Evolutionary conservation across 2,329 filamentous ascomycete species (phyloP).

Genomic region (Sclerotiophoma versabilis): DNA sequence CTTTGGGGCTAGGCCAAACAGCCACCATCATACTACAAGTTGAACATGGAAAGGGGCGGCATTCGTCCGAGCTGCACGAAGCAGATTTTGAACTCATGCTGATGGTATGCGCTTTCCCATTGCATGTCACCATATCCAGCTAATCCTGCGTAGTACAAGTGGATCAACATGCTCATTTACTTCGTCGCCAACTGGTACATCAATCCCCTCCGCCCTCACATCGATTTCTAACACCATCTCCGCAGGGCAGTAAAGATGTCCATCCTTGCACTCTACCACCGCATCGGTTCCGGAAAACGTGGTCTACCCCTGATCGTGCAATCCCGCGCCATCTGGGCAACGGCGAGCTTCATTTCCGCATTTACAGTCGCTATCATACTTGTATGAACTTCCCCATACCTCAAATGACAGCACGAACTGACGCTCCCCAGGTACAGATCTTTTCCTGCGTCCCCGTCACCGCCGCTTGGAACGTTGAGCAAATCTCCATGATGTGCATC

Average conservation of each 20-base stretch:
- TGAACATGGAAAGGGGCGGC: conserved; percentile 33
- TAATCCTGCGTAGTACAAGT: conserved; percentile 31
- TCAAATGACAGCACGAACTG: neutral
- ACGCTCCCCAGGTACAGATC: conserved; percentile 23
- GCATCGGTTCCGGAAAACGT: conserved; percentile 33
- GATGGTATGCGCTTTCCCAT: conserved; percentile 20
- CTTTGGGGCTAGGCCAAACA: conserved; percentile 35
- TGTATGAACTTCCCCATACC: conserved; percentile 14
- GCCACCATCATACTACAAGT: conserved; percentile 35
- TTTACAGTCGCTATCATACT: conserved; percentile 31
- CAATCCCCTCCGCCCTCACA: no score
- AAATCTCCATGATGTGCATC: conserved; percentile 26
- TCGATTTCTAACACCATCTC: neutral
- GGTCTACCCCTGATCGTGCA: conserved; percentile 35
- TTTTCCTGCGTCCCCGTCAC: conserved; percentile 32
- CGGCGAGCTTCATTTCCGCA: conserved; percentile 29
- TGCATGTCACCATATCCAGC: neutral
- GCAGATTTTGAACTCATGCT: conserved; percentile 32
- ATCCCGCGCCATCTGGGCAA: conserved; percentile 28
- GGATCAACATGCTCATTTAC: conserved; percentile 38
- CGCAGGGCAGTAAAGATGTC: conserved; percentile 43
- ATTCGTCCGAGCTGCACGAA: conserved; percentile 25
- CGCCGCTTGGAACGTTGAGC: conserved; percentile 29
- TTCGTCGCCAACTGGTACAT: conserved; percentile 37
- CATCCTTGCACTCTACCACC: conserved; percentile 38